Evolutionary conservation across 2,329 filamentous ascomycete species (phyloP).

Genomic region (Paracamarosporium sp.): DNA sequence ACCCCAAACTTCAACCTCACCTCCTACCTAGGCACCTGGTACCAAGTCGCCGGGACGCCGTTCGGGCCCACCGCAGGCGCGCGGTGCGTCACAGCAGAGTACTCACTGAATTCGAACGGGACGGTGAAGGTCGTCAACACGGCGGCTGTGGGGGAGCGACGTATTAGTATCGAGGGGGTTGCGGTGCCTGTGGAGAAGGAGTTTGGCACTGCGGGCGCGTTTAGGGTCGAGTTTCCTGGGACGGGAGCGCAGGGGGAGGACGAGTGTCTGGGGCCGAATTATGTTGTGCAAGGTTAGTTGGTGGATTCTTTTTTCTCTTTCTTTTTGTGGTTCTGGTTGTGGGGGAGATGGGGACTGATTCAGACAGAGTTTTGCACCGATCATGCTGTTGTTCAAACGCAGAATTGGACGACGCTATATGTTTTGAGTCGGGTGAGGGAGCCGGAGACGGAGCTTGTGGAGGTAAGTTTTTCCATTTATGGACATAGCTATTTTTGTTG

Average conservation of each 20-base stretch:
- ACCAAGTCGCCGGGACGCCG: constrained; percentile 38
- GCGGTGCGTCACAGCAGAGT: constrained; percentile 31
- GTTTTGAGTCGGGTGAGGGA: constrained; percentile 31
- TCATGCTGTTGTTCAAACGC: constrained; percentile 38
- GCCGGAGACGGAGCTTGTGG: constrained; percentile 24
- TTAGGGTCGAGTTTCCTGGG: constrained; percentile 32
- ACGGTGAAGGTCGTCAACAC: constrained; percentile 33
- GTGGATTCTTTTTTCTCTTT: too few relatives aligned
- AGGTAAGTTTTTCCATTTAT: constrained; percentile 17
- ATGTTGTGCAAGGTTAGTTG: constrained; percentile 36
- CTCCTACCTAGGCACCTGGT: constrained; percentile 36
- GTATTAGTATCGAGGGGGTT: constrained; percentile 26
- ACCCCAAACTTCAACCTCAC: constrained; percentile 33
- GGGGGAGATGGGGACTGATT: neutral
- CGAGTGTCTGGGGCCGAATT: constrained; percentile 34
- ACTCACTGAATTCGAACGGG: constrained; percentile 33
- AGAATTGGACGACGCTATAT: constrained; percentile 36
- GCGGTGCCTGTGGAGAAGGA: constrained; percentile 27
- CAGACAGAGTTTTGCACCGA: constrained; percentile 28
- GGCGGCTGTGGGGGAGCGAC: constrained; percentile 21
- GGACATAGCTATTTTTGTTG: neutral
- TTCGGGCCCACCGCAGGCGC: constrained; percentile 34
- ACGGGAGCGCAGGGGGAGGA: constrained; percentile 9
- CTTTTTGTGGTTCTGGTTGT: too few relatives aligned
- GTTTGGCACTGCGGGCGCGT: constrained; percentile 29